phyloP scores from a whole-genome alignment of 208 protist species.

The Naegleria gruberi region DNA sequence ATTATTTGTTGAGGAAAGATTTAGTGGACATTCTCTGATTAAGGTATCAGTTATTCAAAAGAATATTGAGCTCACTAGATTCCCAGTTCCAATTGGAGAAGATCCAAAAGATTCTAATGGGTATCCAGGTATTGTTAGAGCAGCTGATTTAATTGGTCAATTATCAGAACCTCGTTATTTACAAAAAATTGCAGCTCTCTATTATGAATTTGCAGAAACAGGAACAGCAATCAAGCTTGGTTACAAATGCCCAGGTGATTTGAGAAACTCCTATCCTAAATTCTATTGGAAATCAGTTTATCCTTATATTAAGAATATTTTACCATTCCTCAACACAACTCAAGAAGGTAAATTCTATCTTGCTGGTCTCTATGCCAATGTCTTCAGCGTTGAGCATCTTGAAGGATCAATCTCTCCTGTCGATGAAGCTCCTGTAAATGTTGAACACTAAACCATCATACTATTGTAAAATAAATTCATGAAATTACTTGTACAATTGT shows the following conservation, averaged over 20 bases:
- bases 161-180: conserved; percentile 18
- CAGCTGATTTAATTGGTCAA: conserved; percentile 11
- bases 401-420: too few relatives aligned
- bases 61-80: conserved; percentile 23
- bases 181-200: conserved; percentile 16
- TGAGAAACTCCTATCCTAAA: neutral
- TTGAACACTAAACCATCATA: too few relatives aligned
- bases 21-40: conserved; percentile 10
- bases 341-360: neutral
- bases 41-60: neutral
- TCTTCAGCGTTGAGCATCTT: conserved; percentile 15
- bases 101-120: neutral
- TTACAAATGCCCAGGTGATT: neutral
- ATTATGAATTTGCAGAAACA: conserved; percentile 26
- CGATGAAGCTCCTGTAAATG: neutral
- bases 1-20: conserved; percentile 22
- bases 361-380: conserved; percentile 4
- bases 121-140: conserved; percentile 10
- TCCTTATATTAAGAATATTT: neutral
- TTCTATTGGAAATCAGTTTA: conserved; percentile 24
- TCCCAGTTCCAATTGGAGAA: conserved; percentile 13
- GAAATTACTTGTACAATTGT: too few relatives aligned
- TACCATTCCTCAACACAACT: neutral
- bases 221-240: neutral
- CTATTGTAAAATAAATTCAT: too few relatives aligned